Conservation (phyloP, 2,329 filamentous ascomycete genomes). For the Xylariaceae sp. region DNA sequence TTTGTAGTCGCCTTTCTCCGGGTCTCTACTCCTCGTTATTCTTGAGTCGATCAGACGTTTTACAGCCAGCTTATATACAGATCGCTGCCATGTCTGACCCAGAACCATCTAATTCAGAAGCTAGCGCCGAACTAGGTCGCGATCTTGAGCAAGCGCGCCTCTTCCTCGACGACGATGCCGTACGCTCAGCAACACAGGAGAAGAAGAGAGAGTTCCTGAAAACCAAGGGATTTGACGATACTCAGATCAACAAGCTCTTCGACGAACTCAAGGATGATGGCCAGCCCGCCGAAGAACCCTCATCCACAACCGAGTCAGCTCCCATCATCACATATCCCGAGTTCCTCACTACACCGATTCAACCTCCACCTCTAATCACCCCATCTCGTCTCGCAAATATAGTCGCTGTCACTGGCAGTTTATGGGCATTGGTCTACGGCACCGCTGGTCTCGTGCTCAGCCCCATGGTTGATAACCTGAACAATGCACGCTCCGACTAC, state of each 20-base stretch:
- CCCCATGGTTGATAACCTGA: constrained; percentile 55
- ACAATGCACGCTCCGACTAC: constrained; percentile 50
- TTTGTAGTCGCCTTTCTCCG: too few relatives aligned
- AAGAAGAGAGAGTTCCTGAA: constrained; percentile 74
- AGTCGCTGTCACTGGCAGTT: constrained; percentile 53
- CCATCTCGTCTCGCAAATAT: constrained; percentile 55
- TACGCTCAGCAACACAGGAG: constrained; percentile 64
- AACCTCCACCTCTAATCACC: constrained; percentile 60
- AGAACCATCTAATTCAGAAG: too few relatives aligned
- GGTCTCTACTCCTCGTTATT: too few relatives aligned
- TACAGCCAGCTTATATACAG: too few relatives aligned
- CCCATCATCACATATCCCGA: constrained; percentile 69
- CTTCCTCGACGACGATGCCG: constrained; percentile 72
- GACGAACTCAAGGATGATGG: constrained; percentile 15
- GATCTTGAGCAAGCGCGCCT: constrained; percentile 37
- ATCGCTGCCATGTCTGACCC: too few relatives aligned
- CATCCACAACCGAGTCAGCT: constrained; percentile 22
- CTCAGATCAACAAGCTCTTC: constrained; percentile 67
- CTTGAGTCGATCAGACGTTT: too few relatives aligned
- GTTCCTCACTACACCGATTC: constrained; percentile 56
- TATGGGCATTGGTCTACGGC: constrained; percentile 65
- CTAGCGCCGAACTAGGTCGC: too few relatives aligned
- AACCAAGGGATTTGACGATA: constrained; percentile 66
- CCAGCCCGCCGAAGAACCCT: constrained; percentile 5
- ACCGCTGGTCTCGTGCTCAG: constrained; percentile 64